Percentiles rank a stretch among this genome's conserved stretches.
Conservation (phyloP, 202 grass and related monocot genomes). For the Miscanthus sacchariflorus region DNA sequence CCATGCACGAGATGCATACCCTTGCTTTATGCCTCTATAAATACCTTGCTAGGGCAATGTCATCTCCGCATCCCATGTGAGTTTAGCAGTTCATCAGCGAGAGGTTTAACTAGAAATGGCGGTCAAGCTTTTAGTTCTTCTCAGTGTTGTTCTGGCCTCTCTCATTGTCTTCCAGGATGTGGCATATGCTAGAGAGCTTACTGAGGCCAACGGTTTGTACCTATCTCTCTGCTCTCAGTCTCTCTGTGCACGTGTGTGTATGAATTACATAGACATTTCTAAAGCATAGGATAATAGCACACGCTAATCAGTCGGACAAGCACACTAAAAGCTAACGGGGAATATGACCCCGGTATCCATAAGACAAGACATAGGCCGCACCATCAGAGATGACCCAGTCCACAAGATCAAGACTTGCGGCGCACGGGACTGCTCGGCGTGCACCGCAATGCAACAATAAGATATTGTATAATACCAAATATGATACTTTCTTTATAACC, state of each 20-base stretch:
- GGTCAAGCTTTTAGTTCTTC: slow-evolving; percentile 22
- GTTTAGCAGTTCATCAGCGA: not conserved
- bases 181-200: slow-evolving; percentile 48
- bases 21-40: slow-evolving; percentile 14
- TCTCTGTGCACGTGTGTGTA: not conserved
- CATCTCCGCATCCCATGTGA: slow-evolving; percentile 18
- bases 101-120: slow-evolving; percentile 19
- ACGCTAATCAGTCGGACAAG: not conserved
- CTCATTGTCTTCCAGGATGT: slow-evolving; percentile 37
- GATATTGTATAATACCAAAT: too few species aligned
- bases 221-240: not conserved
- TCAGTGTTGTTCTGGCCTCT: slow-evolving; percentile 33
- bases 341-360: too few species aligned
- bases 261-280: not conserved
- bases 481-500: too few species aligned
- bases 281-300: not conserved
- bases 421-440: too few species aligned
- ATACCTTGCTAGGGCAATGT: not conserved
- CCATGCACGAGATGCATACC: not conserved
- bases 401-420: too few species aligned
- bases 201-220: slow-evolving; percentile 36
- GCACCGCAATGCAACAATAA: too few species aligned
- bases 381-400: too few species aligned
- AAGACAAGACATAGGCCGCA: too few species aligned
- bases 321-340: too few species aligned